Conservation (phyloP, 2,329 filamentous ascomycete species). For the Alternaria dauci region DNA sequence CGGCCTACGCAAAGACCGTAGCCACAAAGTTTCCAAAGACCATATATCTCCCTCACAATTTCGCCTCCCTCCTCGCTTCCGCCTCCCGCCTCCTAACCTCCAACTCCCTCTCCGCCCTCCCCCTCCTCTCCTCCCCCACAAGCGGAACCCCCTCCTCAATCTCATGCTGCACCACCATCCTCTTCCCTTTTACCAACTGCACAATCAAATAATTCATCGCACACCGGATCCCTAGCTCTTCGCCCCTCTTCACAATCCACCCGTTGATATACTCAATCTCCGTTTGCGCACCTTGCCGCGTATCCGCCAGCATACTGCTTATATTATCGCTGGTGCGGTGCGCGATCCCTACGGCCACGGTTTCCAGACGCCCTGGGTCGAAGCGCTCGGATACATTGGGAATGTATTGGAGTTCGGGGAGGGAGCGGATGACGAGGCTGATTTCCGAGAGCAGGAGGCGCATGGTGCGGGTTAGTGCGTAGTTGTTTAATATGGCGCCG, state of each 20-base stretch:
- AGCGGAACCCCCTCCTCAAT: constrained; percentile 52
- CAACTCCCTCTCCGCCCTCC: constrained; percentile 11
- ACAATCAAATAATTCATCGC: constrained; percentile 77
- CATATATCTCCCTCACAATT: background rate
- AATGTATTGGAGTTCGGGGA: constrained; percentile 76
- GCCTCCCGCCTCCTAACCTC: background rate
- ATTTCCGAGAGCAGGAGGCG: constrained; percentile 78
- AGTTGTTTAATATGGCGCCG: constrained; percentile 73
- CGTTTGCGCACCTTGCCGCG: constrained; percentile 67
- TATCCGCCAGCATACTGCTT: constrained; percentile 73
- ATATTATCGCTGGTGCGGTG: constrained; percentile 64
- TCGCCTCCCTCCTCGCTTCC: background rate
- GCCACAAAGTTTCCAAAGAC: background rate
- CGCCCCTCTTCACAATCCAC: constrained; percentile 79
- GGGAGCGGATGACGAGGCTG: constrained; percentile 70
- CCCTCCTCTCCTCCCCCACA: constrained; percentile 23
- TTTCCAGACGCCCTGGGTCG: constrained; percentile 67
- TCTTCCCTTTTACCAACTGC: constrained; percentile 76
- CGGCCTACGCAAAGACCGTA: background rate
- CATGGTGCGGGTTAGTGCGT: constrained; percentile 70
- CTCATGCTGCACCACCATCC: constrained; percentile 56
- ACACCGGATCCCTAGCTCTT: constrained; percentile 75
- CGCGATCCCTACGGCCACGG: constrained; percentile 64
- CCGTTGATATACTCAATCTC: constrained; percentile 89
- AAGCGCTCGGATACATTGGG: constrained; percentile 68